Evolutionary conservation across 176 grass and related monocot genomes (phyloP), one percentile per base, ranked within the genome.

Genomic region (Panicum miliaceum): DNA sequence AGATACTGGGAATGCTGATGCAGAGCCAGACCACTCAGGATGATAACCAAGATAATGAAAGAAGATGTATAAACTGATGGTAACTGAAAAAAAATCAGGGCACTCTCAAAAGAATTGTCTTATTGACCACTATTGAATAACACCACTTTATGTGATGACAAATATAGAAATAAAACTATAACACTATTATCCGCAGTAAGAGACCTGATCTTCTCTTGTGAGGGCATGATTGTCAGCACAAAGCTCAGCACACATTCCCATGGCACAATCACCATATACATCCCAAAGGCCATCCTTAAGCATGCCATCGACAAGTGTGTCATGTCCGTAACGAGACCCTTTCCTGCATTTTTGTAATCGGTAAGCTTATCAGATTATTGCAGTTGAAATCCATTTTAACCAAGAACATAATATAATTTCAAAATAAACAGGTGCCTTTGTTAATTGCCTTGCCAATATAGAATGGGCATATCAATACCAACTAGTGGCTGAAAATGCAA

Each of bases 261-360:
- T 97, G 56, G 88, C 92, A 87, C 23, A 97, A 81, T 97, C 90
- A 84, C 62, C 82, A 13, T 97, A 94, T 61, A 76, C 94, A 80
- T 97, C 94, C 95, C 94, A 97, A 87, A 97, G 92, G 23, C 94
- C 92, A 71, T 97, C 94, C 75, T 97, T 97, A 54, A 94, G 86
- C 94, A 97, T 94, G 47, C 86, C 94, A 68, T 97, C 94, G 52
- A 97, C 80, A 71, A 94, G 92, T 57, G 88, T 91, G 58, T 97
- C 94, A 78, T 97, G 92, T 58, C 94, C 94, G 71, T 92, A 97
- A 35, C 94, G 88, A 77, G 94, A 97, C 12, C 94, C 95, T 89
- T 94, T 97, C 84, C 94, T 97, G 77, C 71, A 90, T 84, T 85
- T 85, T 42, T 84, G 80, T 50, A 27, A 51, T 22, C 25, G 56